Evolutionary conservation across 768 basidiomycete species (phyloP).

Genomic region (Phaeotremella fagi): DNA sequence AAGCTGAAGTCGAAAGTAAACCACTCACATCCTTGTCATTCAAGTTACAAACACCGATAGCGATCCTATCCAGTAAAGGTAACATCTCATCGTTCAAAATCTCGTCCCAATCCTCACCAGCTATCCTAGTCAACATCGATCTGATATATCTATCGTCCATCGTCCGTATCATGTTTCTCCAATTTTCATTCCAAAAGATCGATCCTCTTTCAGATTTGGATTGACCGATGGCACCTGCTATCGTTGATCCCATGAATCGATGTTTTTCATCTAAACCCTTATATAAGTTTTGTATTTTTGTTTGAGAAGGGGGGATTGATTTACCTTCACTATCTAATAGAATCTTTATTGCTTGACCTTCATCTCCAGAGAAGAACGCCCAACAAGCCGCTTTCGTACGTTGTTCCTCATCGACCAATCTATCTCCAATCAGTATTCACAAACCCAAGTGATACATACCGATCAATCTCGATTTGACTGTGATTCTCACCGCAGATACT

Average conservation of each 20-base stretch:
- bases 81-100: slow-evolving; percentile 40
- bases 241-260: slow-evolving; percentile 34
- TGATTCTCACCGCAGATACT: slow-evolving; percentile 30
- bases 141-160: slow-evolving; percentile 45
- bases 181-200: slow-evolving; percentile 32
- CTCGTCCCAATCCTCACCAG: slow-evolving; percentile 41
- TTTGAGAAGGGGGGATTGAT: slow-evolving; percentile 1
- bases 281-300: background rate
- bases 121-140: slow-evolving; percentile 35
- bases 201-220: slow-evolving; percentile 21
- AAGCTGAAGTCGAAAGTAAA: no score
- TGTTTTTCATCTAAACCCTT: slow-evolving; percentile 34
- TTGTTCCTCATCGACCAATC: slow-evolving; percentile 23
- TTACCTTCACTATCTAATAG: slow-evolving; percentile 34
- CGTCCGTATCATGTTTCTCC: slow-evolving; percentile 30
- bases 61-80: slow-evolving; percentile 38
- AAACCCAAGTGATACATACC: slow-evolving; percentile 15
- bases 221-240: slow-evolving; percentile 32
- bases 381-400: slow-evolving; percentile 43
- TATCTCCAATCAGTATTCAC: background rate
- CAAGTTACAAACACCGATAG: slow-evolving; percentile 38
- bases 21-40: slow-evolving; percentile 38
- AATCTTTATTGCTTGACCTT: slow-evolving; percentile 34
- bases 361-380: slow-evolving; percentile 44
- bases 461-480: slow-evolving; percentile 20